These are phyloP conservation scores for Ascochyta clinopodiicola DNA, from an alignment of 2,329 filamentous ascomycete genomes.

Conservation along the genomic window DNA sequence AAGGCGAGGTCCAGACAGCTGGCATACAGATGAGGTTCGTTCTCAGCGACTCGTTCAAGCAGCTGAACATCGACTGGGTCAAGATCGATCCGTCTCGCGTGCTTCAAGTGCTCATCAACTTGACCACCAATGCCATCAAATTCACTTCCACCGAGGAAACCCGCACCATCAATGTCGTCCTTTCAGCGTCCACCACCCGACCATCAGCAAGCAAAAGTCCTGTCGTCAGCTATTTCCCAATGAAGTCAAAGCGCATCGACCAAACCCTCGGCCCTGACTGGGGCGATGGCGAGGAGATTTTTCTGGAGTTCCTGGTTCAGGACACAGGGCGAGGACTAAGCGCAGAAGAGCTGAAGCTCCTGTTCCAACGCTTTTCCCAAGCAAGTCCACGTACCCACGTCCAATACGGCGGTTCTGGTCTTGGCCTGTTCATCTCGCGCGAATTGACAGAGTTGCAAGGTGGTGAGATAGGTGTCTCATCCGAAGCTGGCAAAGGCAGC, in stretches of 20 bases:
- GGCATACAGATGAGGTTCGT: slow-evolving; percentile 71
- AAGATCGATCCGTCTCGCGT: slow-evolving; percentile 77
- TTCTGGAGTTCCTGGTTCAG: slow-evolving; percentile 74
- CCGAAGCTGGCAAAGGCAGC: slow-evolving; percentile 70
- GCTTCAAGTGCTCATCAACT: slow-evolving; percentile 79
- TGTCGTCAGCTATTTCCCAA: slow-evolving; percentile 67
- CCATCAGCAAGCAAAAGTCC: slow-evolving; percentile 53
- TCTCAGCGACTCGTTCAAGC: slow-evolving; percentile 66
- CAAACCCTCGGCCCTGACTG: slow-evolving; percentile 66
- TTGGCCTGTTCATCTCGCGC: slow-evolving; percentile 80
- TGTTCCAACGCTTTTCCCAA: slow-evolving; percentile 82
- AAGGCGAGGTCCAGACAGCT: slow-evolving; percentile 73
- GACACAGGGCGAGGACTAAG: slow-evolving; percentile 79
- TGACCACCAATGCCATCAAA: slow-evolving; percentile 82
- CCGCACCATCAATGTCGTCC: slow-evolving; percentile 69
- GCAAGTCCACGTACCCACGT: slow-evolving; percentile 77
- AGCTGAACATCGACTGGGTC: slow-evolving; percentile 69
- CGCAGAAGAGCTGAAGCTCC: slow-evolving; percentile 72
- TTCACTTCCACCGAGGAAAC: slow-evolving; percentile 72
- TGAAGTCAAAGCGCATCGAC: slow-evolving; percentile 57
- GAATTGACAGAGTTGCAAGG: slow-evolving; percentile 82
- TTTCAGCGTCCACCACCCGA: slow-evolving; percentile 67
- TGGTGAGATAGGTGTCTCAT: slow-evolving; percentile 77
- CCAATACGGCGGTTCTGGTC: slow-evolving; percentile 78
- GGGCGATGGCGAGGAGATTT: slow-evolving; percentile 71